Conservation (phyloP, 2,329 filamentous ascomycete species). For the Akanthomyces dipterigenus region DNA sequence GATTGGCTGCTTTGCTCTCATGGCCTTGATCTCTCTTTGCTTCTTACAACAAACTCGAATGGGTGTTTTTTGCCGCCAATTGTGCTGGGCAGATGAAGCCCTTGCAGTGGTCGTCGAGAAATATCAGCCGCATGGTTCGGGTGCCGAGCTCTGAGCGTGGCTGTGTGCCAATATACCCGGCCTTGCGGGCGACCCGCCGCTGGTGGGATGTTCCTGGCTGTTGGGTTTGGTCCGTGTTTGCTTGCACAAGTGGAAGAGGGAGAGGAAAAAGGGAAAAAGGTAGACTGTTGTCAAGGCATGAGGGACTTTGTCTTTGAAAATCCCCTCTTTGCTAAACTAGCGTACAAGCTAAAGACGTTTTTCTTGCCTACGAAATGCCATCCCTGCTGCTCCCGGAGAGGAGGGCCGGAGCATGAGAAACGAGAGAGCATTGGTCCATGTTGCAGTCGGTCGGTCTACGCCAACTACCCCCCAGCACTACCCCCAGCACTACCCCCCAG, state of each 20-base stretch:
- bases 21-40: background rate
- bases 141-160: no score
- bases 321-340: constrained; percentile 1
- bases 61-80: no score
- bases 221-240: no score
- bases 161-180: no score
- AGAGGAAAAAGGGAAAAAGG: background rate
- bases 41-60: background rate
- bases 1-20: background rate
- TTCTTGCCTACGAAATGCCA: no score
- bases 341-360: background rate
- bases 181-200: no score
- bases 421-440: background rate
- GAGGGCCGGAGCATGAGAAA: background rate
- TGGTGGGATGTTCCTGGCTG: no score
- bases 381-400: background rate
- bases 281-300: background rate
- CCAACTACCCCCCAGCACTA: no score
- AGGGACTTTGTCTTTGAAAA: background rate
- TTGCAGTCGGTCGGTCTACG: background rate
- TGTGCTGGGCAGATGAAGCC: no score
- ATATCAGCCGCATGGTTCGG: no score
- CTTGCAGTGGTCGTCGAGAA: no score
- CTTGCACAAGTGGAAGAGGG: background rate
- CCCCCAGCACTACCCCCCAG: no score